Conservation (phyloP, 805 yeast genomes). For the Osmozyma mogii region DNA sequence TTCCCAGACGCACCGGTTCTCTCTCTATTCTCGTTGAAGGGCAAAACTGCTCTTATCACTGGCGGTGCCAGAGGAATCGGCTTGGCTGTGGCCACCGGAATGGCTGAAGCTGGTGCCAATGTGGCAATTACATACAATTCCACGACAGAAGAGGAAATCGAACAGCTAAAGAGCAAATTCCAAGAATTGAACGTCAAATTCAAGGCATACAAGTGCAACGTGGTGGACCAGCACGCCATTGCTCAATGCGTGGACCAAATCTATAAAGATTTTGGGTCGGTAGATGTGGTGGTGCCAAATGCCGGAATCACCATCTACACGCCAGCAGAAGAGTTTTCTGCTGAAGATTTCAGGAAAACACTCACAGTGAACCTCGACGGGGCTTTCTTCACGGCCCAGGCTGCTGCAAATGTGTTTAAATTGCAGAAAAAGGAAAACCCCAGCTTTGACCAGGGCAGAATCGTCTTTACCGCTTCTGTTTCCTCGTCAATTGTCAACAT, state of each 20-base stretch:
- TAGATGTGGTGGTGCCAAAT: not conserved
- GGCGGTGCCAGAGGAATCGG: slow-evolving; percentile 63
- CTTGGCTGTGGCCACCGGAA: slow-evolving; percentile 7
- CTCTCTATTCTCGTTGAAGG: slow-evolving; percentile 27
- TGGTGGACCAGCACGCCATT: not conserved
- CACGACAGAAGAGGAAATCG: not conserved
- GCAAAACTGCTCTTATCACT: slow-evolving; percentile 47
- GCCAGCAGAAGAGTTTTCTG: not conserved
- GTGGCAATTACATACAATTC: not conserved
- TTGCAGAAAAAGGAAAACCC: slow-evolving; percentile 3
- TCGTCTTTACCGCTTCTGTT: slow-evolving; percentile 5
- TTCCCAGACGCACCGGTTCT: too few species aligned
- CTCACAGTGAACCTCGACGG: slow-evolving; percentile 1
- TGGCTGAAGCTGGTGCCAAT: not conserved
- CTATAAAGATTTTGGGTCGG: not conserved
- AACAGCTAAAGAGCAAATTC: not conserved
- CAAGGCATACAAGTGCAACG: slow-evolving; percentile 2
- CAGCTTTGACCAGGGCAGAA: slow-evolving; percentile 3
- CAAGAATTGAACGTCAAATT: not conserved
- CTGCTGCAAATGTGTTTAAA: slow-evolving; percentile 1
- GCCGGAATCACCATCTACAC: not conserved
- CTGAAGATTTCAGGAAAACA: not conserved
- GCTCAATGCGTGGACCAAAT: not conserved
- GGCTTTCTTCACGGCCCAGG: slow-evolving; percentile 1
- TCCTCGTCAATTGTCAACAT: not conserved